Evolutionary conservation across 73 alveolate species (phyloP).

Genomic region (Blepharisma japonicum): DNA sequence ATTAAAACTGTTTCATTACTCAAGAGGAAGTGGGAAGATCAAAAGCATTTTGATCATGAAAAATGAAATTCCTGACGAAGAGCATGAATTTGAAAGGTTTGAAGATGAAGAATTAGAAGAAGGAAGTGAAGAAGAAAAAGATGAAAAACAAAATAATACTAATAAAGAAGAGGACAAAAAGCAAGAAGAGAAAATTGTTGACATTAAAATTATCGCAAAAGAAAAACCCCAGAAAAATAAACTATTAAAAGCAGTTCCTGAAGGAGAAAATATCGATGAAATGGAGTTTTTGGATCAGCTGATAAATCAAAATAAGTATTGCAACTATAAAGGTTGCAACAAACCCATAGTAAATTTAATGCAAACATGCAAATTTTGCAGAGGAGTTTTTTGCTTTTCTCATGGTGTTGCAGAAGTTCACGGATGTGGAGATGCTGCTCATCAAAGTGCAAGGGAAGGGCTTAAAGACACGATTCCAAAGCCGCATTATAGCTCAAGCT

Average conservation of each 20-base stretch:
- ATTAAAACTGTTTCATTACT: constrained; percentile 48
- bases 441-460: constrained; percentile 31
- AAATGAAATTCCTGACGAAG: not conserved
- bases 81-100: too few species aligned
- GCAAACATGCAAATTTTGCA: constrained; percentile 38
- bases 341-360: not conserved
- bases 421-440: constrained; percentile 61
- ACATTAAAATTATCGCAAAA: constrained; percentile 3
- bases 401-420: constrained; percentile 60
- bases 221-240: not conserved
- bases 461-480: not conserved
- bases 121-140: not conserved
- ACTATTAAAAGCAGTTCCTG: constrained; percentile 1
- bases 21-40: constrained; percentile 44
- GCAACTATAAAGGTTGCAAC: constrained; percentile 11
- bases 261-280: constrained; percentile 40
- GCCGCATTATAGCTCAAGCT: not conserved
- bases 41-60: constrained; percentile 37
- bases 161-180: constrained; percentile 29
- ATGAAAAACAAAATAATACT: not conserved
- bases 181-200: constrained; percentile 32
- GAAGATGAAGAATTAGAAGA: too few species aligned
- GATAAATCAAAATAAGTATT: not conserved
- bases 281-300: constrained; percentile 30
- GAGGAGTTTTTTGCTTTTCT: constrained; percentile 35